Evolutionary conservation across 192 early-diverging fungal species (phyloP), one percentile per base, ranked within the genome.

Genomic region (Gonapodya sp.): DNA sequence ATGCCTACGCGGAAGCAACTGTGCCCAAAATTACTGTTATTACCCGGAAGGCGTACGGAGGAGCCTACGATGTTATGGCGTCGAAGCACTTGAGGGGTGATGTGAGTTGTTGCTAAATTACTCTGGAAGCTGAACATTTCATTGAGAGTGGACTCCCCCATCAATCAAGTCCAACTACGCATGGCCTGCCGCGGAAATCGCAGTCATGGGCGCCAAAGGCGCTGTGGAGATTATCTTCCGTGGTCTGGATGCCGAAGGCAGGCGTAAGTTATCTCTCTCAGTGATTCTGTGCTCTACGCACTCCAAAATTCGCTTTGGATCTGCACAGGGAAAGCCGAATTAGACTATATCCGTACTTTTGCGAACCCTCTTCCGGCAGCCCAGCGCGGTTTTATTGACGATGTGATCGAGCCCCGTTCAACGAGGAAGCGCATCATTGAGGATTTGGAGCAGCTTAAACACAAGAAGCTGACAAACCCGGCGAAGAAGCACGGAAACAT

Each of bases 131-230:
- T n/a, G n/a, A n/a, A n/a, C n/a, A n/a, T n/a, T n/a, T n/a, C n/a
- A n/a, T n/a, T n/a, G n/a, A n/a, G n/a, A n/a, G n/a, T n/a, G n/a
- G n/a, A n/a, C n/a, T n/a, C n/a, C n/a, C n/a, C n/a, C n/a, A n/a
- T n/a, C n/a, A n/a, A n/a, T 64, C 8, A 8, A 64, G 46, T 77
- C 75, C 30, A 77, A 77, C 75, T 77, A 77, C 75, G 75, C 75
- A 16, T 77, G 75, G 75, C 75, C 75, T 16, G 34, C 75, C 30
- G 36, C 94, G 35, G 97, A 98, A 84, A 96, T 98, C 84, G 97
- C 97, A 46, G 97, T 98, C 74, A 98, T 98, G 97, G 97, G 97
- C 72, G 94, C 95, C 37, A 94, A 96, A 88, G 97, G 96, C 32
- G 97, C 97, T 14, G 97, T 97, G 0, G 97, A 96, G 87, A 96